phyloP scores from a whole-genome alignment of 148 eudicot genomes.

The Nepenthes gracilis region DNA sequence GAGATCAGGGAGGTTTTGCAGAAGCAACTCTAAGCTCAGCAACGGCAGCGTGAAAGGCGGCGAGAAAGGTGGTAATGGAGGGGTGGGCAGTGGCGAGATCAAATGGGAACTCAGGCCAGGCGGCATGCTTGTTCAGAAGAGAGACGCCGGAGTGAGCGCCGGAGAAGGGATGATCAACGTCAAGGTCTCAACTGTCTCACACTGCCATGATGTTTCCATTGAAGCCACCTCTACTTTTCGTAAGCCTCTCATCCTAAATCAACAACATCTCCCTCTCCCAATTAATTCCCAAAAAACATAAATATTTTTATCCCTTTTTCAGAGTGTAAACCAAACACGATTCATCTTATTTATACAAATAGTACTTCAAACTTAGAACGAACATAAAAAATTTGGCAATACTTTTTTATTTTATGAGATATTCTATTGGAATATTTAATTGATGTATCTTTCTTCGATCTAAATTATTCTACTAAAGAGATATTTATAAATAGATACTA shows the following conservation, averaged over 20 bases:
- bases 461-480: too few relatives aligned
- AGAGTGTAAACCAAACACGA: too few relatives aligned
- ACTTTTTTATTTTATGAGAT: too few relatives aligned
- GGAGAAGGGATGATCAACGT: conserved; percentile 33
- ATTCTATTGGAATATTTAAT: too few relatives aligned
- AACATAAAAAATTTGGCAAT: too few relatives aligned
- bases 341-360: too few relatives aligned
- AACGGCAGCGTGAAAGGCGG: conserved; percentile 1
- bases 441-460: too few relatives aligned
- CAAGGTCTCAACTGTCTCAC: conserved; percentile 42
- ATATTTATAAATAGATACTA: too few relatives aligned
- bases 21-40: conserved; percentile 10
- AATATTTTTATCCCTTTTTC: too few relatives aligned
- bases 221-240: conserved; percentile 65
- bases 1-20: conserved; percentile 5
- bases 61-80: neutral
- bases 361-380: too few relatives aligned
- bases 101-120: conserved; percentile 65
- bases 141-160: conserved; percentile 21
- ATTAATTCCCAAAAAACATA: too few relatives aligned
- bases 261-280: neutral
- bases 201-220: conserved; percentile 43
- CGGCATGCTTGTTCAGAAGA: conserved; percentile 65
- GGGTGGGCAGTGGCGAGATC: neutral
- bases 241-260: conserved; percentile 6